These are phyloP conservation scores for Yamadazyma dushanensis DNA, from an alignment of 1,139 yeast genomes.

Conservation along the genomic window DNA sequence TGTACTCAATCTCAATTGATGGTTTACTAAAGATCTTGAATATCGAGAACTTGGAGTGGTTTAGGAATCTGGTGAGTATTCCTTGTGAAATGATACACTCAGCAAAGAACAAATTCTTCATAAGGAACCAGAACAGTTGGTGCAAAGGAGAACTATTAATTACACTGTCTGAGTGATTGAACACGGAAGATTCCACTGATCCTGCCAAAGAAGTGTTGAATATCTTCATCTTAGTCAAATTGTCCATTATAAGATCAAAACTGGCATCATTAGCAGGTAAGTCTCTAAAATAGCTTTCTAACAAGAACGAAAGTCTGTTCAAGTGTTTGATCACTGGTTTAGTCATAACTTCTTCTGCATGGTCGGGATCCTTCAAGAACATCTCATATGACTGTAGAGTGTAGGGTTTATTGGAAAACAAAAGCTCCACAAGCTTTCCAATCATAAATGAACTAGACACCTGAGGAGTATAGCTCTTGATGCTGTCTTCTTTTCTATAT, in stretches of 20 bases:
- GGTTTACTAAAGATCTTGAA: conserved; percentile 7
- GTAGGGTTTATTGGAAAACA: conserved; percentile 20
- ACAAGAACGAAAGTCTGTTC: conserved; percentile 47
- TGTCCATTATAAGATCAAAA: conserved; percentile 22
- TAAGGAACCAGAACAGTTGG: conserved; percentile 34
- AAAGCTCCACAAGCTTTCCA: conserved; percentile 21
- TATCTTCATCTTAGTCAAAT: conserved; percentile 21
- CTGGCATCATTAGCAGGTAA: conserved; percentile 21
- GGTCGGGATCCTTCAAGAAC: conserved; percentile 17
- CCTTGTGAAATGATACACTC: conserved; percentile 59
- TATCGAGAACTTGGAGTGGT: conserved; percentile 11
- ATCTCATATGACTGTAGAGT: conserved; percentile 19
- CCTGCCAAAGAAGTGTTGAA: conserved; percentile 29
- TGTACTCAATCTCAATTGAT: conserved; percentile 26
- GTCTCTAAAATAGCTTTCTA: conserved; percentile 33
- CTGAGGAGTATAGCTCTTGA: conserved; percentile 25
- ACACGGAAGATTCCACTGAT: conserved; percentile 24
- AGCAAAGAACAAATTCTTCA: conserved; percentile 51
- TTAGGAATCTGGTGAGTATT: conserved; percentile 40
- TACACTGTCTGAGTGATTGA: conserved; percentile 20
- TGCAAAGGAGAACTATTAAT: conserved; percentile 15
- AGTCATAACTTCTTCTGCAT: conserved; percentile 7
- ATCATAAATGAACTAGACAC: conserved; percentile 26
- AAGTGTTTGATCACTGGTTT: conserved; percentile 52
- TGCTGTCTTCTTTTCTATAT: conserved; percentile 22